These are phyloP conservation scores for Phialophora macrospora DNA, from an alignment of 2,329 filamentous ascomycete genomes.

Conservation along the genomic window DNA sequence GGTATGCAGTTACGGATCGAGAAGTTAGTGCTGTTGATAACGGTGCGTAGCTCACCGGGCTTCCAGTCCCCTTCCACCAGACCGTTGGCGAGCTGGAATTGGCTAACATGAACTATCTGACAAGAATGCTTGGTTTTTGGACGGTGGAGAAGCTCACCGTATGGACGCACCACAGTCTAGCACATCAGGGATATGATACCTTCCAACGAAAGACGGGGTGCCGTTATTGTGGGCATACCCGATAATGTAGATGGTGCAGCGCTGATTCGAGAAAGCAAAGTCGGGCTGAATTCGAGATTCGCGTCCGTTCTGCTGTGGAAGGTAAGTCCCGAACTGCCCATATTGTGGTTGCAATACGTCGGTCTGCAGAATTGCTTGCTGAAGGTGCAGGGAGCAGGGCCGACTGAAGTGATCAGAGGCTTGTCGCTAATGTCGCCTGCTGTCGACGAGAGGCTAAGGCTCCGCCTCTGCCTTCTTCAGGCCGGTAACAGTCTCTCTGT, in stretches of 20 bases:
- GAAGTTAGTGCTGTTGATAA: conserved; percentile 9
- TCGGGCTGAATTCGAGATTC: neutral
- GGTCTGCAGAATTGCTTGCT: conserved; percentile 6
- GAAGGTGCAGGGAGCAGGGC: neutral
- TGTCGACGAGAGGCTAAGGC: neutral
- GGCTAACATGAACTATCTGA: conserved; percentile 31
- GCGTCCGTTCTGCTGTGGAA: conserved; percentile 15
- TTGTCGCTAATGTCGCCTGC: neutral
- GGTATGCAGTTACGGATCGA: neutral
- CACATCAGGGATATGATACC: neutral
- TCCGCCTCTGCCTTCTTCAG: conserved; percentile 43
- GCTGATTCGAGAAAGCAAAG: neutral
- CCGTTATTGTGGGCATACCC: conserved; percentile 35
- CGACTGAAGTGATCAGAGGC: neutral
- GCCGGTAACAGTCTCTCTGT: conserved; percentile 53
- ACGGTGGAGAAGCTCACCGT: conserved; percentile 37
- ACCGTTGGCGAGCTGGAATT: conserved; percentile 7
- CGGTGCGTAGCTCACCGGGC: conserved; percentile 28
- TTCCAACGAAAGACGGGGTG: conserved; percentile 26
- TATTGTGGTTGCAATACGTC: neutral
- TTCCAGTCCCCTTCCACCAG: conserved; percentile 3
- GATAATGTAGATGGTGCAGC: neutral
- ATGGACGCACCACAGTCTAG: conserved; percentile 9
- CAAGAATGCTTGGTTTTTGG: conserved; percentile 34
- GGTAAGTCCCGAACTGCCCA: neutral